A percentile compares a stretch with the other conserved stretches of the same genome.
Conservation (phyloP, 176 grass and related monocot genomes). For the Triticum aestivum region IWGSC_CS_RefSeq_v2.1 NC_057799.1:321082120-321082619, state of each 20-base stretch:
- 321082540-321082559: slow-evolving; percentile 58
- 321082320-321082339: slow-evolving; percentile 11
- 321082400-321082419: slow-evolving; percentile 58
- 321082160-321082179: slow-evolving; percentile 59
- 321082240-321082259: slow-evolving; percentile 15
- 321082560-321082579: too few relatives aligned
- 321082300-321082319: slow-evolving; percentile 15
- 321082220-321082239: slow-evolving; percentile 64
- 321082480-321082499: slow-evolving; percentile 52
- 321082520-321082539: slow-evolving; percentile 43
- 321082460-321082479: slow-evolving; percentile 7
- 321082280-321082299: not conserved
- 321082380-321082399: slow-evolving; percentile 52
- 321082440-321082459: not conserved
- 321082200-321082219: slow-evolving; percentile 26
- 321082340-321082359: slow-evolving; percentile 55
- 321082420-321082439: slow-evolving; percentile 49
- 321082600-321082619: too few relatives aligned
- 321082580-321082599: too few relatives aligned
- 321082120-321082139: slow-evolving; percentile 31
- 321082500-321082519: slow-evolving; percentile 68
- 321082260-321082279: slow-evolving; percentile 15
- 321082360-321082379: slow-evolving; percentile 61
- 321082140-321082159: slow-evolving; percentile 39
- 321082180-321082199: slow-evolving; percentile 17